A percentile compares a stretch with the other conserved stretches of the same genome.
Conservation (phyloP, 1,284 basidiomycete species). For the Fomitiporia mediterranea region DNA sequence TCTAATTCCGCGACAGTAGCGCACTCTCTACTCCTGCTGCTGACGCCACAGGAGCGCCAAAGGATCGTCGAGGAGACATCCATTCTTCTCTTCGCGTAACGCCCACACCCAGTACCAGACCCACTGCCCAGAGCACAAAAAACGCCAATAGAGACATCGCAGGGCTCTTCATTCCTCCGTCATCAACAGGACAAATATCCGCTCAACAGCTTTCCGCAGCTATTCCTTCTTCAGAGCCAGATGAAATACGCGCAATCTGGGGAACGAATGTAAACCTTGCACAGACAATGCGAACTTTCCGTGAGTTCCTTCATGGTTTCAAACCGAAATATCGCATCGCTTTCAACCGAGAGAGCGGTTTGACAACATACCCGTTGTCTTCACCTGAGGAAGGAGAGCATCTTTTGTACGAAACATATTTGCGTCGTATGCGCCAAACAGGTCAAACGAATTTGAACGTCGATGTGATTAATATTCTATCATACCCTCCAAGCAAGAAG, state of each 20-base stretch:
- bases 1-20: conserved; percentile 25
- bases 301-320: conserved; percentile 86
- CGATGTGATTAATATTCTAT: conserved; percentile 83
- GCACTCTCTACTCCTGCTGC: conserved; percentile 25
- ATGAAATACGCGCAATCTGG: conserved; percentile 91
- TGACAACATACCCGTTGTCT: conserved; percentile 50
- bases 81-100: conserved; percentile 70
- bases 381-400: conserved; percentile 66
- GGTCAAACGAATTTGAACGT: conserved; percentile 92
- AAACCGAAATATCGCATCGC: conserved; percentile 88
- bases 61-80: conserved; percentile 76
- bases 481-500: conserved; percentile 84
- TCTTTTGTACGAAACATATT: conserved; percentile 76
- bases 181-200: conserved; percentile 59
- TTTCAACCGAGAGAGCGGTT: conserved; percentile 64
- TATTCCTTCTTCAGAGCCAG: conserved; percentile 60
- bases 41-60: conserved; percentile 50
- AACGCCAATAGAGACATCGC: conserved; percentile 54
- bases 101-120: conserved; percentile 43
- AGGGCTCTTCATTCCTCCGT: conserved; percentile 54
- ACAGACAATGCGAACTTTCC: conserved; percentile 89
- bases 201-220: conserved; percentile 39
- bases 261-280: conserved; percentile 91
- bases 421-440: conserved; percentile 85
- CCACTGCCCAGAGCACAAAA: conserved; percentile 29